Conservation (phyloP, 305 asterid genomes). For the Fraxinus platypoda region DNA sequence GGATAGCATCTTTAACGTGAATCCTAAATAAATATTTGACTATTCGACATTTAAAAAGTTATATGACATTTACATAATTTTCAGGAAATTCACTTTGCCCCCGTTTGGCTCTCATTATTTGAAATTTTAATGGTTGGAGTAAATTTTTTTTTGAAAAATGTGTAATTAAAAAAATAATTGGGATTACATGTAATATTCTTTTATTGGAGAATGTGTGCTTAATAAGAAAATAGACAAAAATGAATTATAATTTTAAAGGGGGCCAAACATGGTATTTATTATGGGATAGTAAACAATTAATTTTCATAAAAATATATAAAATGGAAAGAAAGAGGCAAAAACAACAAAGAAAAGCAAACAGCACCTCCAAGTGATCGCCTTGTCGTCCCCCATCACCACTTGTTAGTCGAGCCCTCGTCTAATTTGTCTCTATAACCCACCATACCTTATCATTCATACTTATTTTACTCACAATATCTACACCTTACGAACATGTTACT, state of each 20-base stretch:
- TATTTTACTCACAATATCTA: neutral
- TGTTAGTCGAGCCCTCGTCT: neutral
- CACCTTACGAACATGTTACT: neutral
- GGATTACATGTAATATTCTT: too few relatives aligned
- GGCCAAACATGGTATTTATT: too few relatives aligned
- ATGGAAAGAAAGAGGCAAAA: neutral
- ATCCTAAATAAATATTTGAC: neutral
- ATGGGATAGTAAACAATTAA: neutral
- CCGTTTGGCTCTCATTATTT: too few relatives aligned
- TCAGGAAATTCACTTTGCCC: too few relatives aligned
- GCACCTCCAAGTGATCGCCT: neutral
- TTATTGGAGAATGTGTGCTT: too few relatives aligned
- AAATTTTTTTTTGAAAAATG: too few relatives aligned
- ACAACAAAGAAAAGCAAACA: neutral
- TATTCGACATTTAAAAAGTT: neutral
- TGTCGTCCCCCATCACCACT: neutral
- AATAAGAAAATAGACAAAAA: too few relatives aligned
- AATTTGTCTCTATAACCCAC: neutral
- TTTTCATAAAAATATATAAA: too few relatives aligned
- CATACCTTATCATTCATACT: neutral
- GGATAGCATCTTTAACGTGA: neutral
- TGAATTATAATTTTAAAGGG: too few relatives aligned
- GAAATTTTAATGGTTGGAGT: too few relatives aligned
- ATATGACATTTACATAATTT: neutral
- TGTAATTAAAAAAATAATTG: too few relatives aligned